Base-by-base conservation (phyloP, 2,329 filamentous ascomycete genomes). In the Graphiopsis chlorocephala region DNA sequence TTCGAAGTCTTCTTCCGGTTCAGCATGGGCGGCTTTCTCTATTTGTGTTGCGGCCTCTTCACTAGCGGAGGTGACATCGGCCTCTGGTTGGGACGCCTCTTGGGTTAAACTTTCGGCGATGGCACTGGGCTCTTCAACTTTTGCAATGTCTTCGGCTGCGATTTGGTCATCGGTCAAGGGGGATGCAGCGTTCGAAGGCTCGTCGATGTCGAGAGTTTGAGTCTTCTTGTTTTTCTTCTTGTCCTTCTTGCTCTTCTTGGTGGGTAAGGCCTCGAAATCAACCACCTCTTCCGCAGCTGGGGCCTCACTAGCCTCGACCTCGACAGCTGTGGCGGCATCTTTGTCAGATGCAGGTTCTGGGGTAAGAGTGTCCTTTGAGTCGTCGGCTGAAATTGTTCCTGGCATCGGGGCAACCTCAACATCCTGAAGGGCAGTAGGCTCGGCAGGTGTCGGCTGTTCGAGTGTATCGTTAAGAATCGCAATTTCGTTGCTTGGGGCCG, bases 211-310 rank as follows among this genome's bases (percentile, higher is more conserved):
- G 2, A 31, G 8, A 28, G 20, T 11, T 26, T 61, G 28, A 17
- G 42, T 11, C 47, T 65, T 65, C 66, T 68, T 72, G 3, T 71
- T 73, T 66, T 81, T 80, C 53, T 78, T 78, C 70, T 79, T 70
- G 56, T 55, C 70, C 58, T 75, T 76, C 64, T 74, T 72, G 56
- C 65, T 67, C 62, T 70, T 70, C 55, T 74, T 55, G 67, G 72
- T 20, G 17, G 57, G 38, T 33, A 53, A 5, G 3, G 66, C 61
- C 55, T 68, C 33, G 65, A 65, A 55, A 66, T 67, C 28, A 29
- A 59, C 57, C 20, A 42, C 38, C 10, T 60, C 58, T 29, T 63
- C 53, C 14, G 35, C 23, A 47, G 38, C 12, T 15, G 53, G 11
- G 6, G 14, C 12, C n/a, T 53, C 42, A n/a, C 47, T 50, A 62